Conservation (phyloP, 257 asterid species). For the Striga asiatica region DNA sequence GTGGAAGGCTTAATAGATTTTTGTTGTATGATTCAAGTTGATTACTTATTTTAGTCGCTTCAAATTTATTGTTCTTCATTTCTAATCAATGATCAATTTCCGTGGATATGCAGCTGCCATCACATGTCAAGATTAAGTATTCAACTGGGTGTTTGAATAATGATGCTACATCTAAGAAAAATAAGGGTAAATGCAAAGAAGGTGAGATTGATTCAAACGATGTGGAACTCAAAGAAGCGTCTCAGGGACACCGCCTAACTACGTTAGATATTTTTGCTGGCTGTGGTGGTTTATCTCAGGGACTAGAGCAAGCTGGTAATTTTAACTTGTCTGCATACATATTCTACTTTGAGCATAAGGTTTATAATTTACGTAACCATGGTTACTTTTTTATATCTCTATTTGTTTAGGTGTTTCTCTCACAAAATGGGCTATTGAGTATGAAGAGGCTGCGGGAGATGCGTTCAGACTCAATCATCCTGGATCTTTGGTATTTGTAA, state of each 20-base stretch:
- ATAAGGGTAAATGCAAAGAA: slow-evolving; percentile 77
- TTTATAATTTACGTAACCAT: slow-evolving; percentile 10
- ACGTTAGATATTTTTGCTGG: slow-evolving; percentile 95
- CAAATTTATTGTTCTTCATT: background rate
- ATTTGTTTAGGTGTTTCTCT: slow-evolving; percentile 42
- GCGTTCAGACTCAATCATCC: slow-evolving; percentile 93
- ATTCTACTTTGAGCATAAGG: background rate
- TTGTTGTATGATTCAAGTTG: slow-evolving; percentile 2
- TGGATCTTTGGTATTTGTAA: slow-evolving; percentile 55
- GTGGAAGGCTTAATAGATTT: too few relatives aligned
- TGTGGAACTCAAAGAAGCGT: slow-evolving; percentile 23
- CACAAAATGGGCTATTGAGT: slow-evolving; percentile 97
- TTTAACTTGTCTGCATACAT: slow-evolving; percentile 13
- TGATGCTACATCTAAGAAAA: slow-evolving; percentile 36
- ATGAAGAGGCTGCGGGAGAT: slow-evolving; percentile 84
- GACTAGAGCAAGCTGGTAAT: slow-evolving; percentile 65
- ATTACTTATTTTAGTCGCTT: background rate
- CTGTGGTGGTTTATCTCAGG: slow-evolving; percentile 94
- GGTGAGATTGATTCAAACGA: slow-evolving; percentile 42
- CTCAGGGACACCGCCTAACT: slow-evolving; percentile 33
- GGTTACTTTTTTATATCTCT: slow-evolving; percentile 12
- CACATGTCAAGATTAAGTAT: slow-evolving; percentile 47
- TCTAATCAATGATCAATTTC: slow-evolving; percentile 20
- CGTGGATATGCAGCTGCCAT: slow-evolving; percentile 55
- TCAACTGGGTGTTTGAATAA: slow-evolving; percentile 31